Percentiles rank a stretch among this genome's conserved stretches.
These are phyloP conservation scores for Butyriboletus loyo DNA, from an alignment of 768 basidiomycete species.

Conservation along the genomic window DNA sequence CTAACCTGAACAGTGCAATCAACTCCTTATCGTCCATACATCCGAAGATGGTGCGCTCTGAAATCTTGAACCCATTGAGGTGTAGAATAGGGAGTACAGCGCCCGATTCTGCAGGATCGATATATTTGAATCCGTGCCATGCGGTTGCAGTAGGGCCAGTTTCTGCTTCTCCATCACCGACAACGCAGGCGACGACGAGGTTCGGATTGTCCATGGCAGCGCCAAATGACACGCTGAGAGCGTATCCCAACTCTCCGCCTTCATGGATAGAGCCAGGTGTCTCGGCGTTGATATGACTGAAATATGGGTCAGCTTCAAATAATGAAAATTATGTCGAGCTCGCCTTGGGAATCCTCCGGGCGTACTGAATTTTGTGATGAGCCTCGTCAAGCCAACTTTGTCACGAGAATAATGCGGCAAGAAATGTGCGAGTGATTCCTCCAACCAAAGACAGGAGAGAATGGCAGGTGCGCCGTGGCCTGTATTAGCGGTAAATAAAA, in stretches of 20 bases:
- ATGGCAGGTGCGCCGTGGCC: conserved; percentile 88
- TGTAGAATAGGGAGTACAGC: conserved; percentile 91
- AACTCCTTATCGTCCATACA: conserved; percentile 90
- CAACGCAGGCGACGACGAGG: conserved; percentile 72
- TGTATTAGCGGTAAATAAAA: conserved; percentile 1
- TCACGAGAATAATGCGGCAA: conserved; percentile 58
- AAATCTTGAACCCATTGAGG: conserved; percentile 88
- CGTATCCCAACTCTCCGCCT: conserved; percentile 89
- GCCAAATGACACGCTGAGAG: conserved; percentile 81
- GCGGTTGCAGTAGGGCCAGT: conserved; percentile 75
- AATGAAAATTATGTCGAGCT: conserved; percentile 6
- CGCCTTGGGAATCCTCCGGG: conserved; percentile 84
- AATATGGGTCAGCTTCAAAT: background rate
- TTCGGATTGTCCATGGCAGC: conserved; percentile 91
- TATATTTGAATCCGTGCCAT: conserved; percentile 87
- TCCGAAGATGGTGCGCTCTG: conserved; percentile 85
- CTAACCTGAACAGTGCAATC: conserved; percentile 65
- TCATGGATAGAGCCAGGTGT: conserved; percentile 92
- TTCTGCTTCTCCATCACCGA: conserved; percentile 90
- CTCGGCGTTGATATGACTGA: conserved; percentile 72
- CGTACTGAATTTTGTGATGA: conserved; percentile 72
- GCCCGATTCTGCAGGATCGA: conserved; percentile 86
- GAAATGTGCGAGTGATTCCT: conserved; percentile 65
- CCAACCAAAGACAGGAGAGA: conserved; percentile 83
- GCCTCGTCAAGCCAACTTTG: conserved; percentile 55